phyloP scores from a whole-genome alignment of 2,329 filamentous ascomycete species.

The Colletotrichum spaethianum region DNA sequence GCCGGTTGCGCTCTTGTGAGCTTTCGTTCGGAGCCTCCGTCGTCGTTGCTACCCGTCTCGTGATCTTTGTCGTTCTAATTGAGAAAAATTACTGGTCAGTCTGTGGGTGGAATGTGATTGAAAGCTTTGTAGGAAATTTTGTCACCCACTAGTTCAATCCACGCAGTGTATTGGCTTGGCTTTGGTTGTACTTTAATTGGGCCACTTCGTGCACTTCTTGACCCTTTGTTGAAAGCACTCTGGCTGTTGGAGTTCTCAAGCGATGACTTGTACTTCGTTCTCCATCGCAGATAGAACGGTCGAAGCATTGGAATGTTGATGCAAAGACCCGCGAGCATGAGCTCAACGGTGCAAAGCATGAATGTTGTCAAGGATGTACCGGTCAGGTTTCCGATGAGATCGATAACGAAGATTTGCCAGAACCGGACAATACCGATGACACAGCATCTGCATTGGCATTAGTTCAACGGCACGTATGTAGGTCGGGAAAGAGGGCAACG shows the following conservation, averaged over 20 bases:
- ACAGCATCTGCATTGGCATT: conserved; percentile 48
- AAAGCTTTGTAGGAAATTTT: not conserved
- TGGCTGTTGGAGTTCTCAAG: conserved; percentile 45
- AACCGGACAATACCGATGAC: conserved; percentile 56
- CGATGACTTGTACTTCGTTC: conserved; percentile 50
- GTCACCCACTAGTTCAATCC: conserved; percentile 41
- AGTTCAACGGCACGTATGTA: not conserved
- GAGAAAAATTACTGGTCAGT: not conserved
- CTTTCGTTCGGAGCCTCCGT: conserved; percentile 45
- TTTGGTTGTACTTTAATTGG: conserved; percentile 26
- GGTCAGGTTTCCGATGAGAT: conserved; percentile 53
- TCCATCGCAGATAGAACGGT: conserved; percentile 52
- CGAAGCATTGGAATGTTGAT: conserved; percentile 59
- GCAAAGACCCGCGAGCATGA: conserved; percentile 57
- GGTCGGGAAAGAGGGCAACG: not conserved
- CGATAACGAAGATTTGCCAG: conserved; percentile 54
- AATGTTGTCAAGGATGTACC: conserved; percentile 57
- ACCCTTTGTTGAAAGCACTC: conserved; percentile 34
- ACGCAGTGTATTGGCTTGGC: conserved; percentile 27
- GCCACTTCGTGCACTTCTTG: conserved; percentile 2
- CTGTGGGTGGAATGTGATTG: no score
- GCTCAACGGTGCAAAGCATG: conserved; percentile 57
- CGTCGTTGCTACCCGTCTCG: conserved; percentile 41
- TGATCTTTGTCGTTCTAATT: conserved; percentile 44
- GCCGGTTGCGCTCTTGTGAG: conserved; percentile 36